Conservation (phyloP, 495 filamentous ascomycete genomes). For the Penicillium daleae region DNA sequence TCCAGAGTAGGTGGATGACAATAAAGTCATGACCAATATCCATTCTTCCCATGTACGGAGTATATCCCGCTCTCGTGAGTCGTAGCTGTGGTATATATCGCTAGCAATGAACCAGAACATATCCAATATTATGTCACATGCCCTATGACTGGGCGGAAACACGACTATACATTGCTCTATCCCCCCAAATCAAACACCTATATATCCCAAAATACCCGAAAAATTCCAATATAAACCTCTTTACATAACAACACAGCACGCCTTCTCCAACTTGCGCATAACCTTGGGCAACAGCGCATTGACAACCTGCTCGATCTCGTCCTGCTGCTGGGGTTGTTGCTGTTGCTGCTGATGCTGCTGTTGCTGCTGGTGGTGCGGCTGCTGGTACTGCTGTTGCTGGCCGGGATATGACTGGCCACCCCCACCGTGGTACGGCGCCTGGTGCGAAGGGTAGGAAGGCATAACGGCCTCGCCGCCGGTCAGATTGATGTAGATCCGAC, state of each 20-base stretch:
- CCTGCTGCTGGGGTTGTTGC: constrained; percentile 54
- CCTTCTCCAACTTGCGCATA: constrained; percentile 66
- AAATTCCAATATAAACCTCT: constrained; percentile 6
- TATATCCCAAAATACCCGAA: constrained; percentile 5
- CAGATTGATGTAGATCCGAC: constrained; percentile 76
- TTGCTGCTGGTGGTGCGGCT: constrained; percentile 35
- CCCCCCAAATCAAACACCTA: neutral
- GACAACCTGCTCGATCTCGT: constrained; percentile 66
- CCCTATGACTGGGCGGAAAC: no score
- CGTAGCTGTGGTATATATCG: neutral
- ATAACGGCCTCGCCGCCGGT: constrained; percentile 62
- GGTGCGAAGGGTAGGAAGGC: constrained; percentile 47
- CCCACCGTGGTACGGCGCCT: constrained; percentile 31
- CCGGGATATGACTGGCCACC: constrained; percentile 39
- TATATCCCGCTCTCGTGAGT: constrained; percentile 3
- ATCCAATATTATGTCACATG: neutral
- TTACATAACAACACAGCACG: constrained; percentile 83
- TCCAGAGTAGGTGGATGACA: neutral
- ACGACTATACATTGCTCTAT: neutral
- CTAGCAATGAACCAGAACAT: neutral
- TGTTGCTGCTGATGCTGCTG: constrained; percentile 29
- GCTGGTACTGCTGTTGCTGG: constrained; percentile 46
- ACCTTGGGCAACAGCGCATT: constrained; percentile 63
- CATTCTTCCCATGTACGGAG: neutral
- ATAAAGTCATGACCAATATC: neutral